Evolutionary conservation across 177 flowering plant species (phyloP).

Genomic region (Vitis hybrid): DNA sequence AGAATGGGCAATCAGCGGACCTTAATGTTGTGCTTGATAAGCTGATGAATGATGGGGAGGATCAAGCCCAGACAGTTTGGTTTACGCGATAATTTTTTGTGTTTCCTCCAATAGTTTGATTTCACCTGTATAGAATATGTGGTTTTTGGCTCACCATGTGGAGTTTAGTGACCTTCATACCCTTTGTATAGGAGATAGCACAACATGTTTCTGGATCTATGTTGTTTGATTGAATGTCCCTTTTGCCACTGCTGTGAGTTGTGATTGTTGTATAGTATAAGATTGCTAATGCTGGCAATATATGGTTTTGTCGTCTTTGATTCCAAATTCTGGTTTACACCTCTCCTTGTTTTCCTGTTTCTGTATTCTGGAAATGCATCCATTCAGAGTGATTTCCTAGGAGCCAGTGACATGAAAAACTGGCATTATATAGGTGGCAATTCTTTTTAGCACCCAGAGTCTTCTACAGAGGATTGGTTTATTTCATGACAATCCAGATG

Average conservation of each 20-base stretch:
- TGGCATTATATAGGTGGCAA: too few species aligned
- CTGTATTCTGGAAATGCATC: too few species aligned
- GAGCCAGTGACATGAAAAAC: too few species aligned
- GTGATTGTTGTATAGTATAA: neutral
- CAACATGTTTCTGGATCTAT: neutral
- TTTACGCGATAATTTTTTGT: neutral
- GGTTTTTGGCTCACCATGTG: neutral
- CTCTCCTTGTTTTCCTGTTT: neutral
- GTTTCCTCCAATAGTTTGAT: neutral
- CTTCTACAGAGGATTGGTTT: too few species aligned
- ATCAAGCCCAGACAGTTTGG: neutral
- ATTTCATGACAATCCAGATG: too few species aligned
- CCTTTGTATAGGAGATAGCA: neutral
- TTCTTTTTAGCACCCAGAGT: too few species aligned
- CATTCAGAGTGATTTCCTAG: too few species aligned
- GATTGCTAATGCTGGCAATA: neutral
- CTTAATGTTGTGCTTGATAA: constrained; percentile 33
- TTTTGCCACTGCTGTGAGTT: neutral
- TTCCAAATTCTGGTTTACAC: neutral
- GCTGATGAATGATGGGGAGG: constrained; percentile 22
- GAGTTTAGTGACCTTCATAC: neutral
- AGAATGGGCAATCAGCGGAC: constrained; percentile 30
- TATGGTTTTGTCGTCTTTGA: neutral
- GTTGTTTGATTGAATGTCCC: neutral
- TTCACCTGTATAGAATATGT: neutral